A percentile compares a stretch with the other conserved stretches of the same genome.
Evolutionary conservation across 73 alveolate genomes (phyloP).

Genomic region (Symbiodinium pilosum): DNA sequence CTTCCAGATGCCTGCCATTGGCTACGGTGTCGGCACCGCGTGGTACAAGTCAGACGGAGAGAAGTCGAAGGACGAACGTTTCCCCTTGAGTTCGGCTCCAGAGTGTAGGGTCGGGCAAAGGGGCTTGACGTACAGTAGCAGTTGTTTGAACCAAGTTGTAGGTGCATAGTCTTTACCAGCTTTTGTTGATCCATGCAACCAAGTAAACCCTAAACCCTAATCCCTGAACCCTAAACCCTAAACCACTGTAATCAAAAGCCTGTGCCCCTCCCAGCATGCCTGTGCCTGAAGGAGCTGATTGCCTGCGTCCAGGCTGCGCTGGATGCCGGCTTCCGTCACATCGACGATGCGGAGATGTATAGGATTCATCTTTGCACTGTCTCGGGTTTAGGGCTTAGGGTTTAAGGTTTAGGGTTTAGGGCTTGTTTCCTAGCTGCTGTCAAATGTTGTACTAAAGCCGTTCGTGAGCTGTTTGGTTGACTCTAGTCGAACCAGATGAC

Average conservation of each 20-base stretch:
- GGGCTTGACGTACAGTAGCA: not conserved
- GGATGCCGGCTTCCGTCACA: not conserved
- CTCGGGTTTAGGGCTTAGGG: too few species aligned
- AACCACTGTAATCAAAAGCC: not conserved
- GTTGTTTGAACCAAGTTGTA: not conserved
- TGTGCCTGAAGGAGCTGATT: not conserved
- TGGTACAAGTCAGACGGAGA: not conserved
- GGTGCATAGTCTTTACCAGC: not conserved
- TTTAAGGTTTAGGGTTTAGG: not conserved
- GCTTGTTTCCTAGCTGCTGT: too few species aligned
- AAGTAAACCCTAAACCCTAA: not conserved
- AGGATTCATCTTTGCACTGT: not conserved
- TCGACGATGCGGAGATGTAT: not conserved
- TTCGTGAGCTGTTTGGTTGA: too few species aligned
- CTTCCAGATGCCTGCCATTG: not conserved
- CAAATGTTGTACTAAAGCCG: too few species aligned
- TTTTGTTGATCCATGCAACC: too few species aligned
- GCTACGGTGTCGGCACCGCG: slow-evolving; percentile 11
- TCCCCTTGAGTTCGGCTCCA: not conserved
- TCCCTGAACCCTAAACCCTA: not conserved
- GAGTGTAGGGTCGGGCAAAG: too few species aligned
- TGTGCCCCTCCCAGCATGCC: not conserved
- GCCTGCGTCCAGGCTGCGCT: not conserved
- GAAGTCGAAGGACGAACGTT: not conserved
- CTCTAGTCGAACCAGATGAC: too few species aligned